Base-by-base conservation (phyloP, 2,329 filamentous ascomycete genomes). In the Penicillium crustosum region DNA sequence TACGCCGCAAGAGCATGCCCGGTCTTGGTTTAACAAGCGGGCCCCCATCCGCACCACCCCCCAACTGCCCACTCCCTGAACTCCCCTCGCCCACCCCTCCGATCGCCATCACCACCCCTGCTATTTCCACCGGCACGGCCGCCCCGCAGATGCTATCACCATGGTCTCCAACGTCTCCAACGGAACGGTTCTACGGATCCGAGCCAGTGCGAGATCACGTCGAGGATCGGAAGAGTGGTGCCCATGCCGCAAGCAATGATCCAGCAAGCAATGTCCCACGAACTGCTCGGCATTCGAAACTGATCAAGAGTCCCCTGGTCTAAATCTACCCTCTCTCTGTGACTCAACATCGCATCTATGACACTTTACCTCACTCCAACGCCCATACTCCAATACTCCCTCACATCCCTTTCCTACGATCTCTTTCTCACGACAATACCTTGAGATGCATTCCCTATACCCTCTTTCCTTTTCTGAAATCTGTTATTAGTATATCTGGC, bases 1-100 rank as follows among this genome's bases (percentile, higher is more conserved):
- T 63, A 9, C 69, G 68, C 23, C 72, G 71, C 13, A 74, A 73
- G 53, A 73, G 71, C 49, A 68, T 73, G 65, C 68, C 68, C 2
- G 72, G 72, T 2, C 57, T 74, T 17, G 72, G 72, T 3, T 55
- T 73, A 21, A 53, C 61, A 10, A 59, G 68, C 31, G 72, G 71
- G 0, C 72, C 71, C 27, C 71, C 72, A 2, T 53, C 61, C 12
- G 67, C 66, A 9, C 72, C 72, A 39, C 72, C 72, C 35, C 72
- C 72, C 4, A 72, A 69, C 41, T 73, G 68, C 39, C 72, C 72
- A 2, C 58, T 74, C 4, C 72, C 72, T 5, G 69, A 73, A 43
- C 68, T 74, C 1, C 72, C 72, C 8, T 66, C 65, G 0, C 61
- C 65, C 9, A 41, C 62, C 1, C 70, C 71, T 12, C 65, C 67